Conservation (phyloP, 176 grass and related monocot species). For the Oryza australiensis region DNA sequence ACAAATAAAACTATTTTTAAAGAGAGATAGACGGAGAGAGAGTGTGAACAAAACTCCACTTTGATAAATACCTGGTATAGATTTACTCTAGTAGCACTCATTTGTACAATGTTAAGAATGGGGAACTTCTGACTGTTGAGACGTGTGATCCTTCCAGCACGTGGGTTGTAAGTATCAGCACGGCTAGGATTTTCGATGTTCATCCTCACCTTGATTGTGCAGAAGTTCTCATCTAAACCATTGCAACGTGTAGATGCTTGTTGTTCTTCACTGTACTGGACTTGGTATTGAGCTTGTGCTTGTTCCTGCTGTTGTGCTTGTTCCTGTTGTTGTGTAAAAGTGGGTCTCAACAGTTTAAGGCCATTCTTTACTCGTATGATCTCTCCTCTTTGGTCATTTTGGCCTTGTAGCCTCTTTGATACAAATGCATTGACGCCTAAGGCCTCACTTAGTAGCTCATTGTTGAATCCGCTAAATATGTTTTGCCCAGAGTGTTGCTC, state of each 20-base stretch:
- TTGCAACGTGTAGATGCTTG: neutral
- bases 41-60: neutral
- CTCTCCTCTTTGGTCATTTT: neutral
- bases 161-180: neutral
- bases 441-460: neutral
- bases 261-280: neutral
- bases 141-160: neutral
- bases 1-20: neutral
- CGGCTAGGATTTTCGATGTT: neutral
- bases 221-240: neutral
- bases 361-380: neutral
- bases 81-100: neutral
- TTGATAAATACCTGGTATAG: neutral
- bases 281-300: neutral
- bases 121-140: neutral
- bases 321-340: neutral
- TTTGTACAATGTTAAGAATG: neutral
- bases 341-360: neutral
- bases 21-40: neutral
- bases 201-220: neutral
- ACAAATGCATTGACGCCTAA: constrained; percentile 21
- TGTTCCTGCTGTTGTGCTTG: neutral
- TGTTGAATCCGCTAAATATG: constrained; percentile 37
- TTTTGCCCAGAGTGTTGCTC: constrained; percentile 21
- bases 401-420: neutral